phyloP scores from a whole-genome alignment of 805 yeast genomes.

The Kuraishia cidri region DNA sequence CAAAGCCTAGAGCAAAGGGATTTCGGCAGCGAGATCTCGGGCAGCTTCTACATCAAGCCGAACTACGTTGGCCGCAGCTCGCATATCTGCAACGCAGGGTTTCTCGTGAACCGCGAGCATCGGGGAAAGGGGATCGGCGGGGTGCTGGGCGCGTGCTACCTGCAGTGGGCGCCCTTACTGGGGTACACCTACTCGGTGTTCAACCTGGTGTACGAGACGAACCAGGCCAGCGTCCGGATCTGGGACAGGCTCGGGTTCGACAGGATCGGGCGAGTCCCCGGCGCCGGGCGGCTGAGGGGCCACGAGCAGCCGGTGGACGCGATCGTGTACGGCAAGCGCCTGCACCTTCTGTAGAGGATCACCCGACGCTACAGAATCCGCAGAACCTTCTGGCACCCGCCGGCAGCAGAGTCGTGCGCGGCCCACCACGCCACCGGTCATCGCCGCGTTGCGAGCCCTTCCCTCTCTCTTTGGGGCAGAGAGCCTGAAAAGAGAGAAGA shows the following conservation, averaged over 20 bases:
- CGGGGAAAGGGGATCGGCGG: slow-evolving; percentile 62
- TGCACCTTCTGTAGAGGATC: too few species aligned
- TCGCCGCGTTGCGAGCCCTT: too few species aligned
- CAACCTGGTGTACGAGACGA: slow-evolving; percentile 80
- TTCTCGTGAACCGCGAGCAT: slow-evolving; percentile 48
- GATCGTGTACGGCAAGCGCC: slow-evolving; percentile 61
- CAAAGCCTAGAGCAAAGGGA: slow-evolving; percentile 8
- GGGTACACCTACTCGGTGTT: slow-evolving; percentile 82
- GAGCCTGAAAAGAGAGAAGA: too few species aligned
- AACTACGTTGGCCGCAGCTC: slow-evolving; percentile 80
- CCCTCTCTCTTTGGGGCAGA: too few species aligned
- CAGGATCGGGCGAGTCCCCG: slow-evolving; percentile 63
- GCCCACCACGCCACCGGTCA: too few species aligned
- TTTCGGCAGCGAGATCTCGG: slow-evolving; percentile 47
- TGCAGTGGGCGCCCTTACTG: slow-evolving; percentile 64
- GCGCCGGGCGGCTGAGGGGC: slow-evolving; percentile 71
- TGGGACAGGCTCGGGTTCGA: slow-evolving; percentile 86
- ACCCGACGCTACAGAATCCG: too few species aligned
- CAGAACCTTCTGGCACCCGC: too few species aligned
- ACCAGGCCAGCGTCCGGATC: slow-evolving; percentile 61
- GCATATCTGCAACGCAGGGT: slow-evolving; percentile 85
- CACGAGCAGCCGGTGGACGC: slow-evolving; percentile 63
- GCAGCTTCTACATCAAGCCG: slow-evolving; percentile 78
- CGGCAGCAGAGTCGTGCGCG: too few species aligned
- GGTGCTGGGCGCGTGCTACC: slow-evolving; percentile 57